Percentiles rank a stretch among this genome's conserved stretches.
phyloP scores from a whole-genome alignment of 2,329 filamentous ascomycete genomes.

The Parasarocladium wereldwijsianum region DNA sequence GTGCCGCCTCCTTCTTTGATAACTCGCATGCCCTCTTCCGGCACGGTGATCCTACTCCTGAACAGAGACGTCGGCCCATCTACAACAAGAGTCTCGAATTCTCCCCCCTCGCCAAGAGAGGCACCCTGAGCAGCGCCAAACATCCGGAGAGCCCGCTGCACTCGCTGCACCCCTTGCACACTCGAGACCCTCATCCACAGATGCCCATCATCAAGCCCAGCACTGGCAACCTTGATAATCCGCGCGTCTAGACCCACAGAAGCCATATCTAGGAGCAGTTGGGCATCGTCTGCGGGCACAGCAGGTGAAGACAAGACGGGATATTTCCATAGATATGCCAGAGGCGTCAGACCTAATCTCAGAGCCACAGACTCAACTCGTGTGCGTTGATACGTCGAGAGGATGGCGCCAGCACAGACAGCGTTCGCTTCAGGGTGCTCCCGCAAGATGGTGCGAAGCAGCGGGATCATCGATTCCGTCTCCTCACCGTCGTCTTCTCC shows the following conservation, averaged over 20 bases:
- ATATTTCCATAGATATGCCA: slow-evolving; percentile 90
- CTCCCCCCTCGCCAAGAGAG: slow-evolving; percentile 80
- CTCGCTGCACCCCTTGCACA: slow-evolving; percentile 26
- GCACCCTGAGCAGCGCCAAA: slow-evolving; percentile 59
- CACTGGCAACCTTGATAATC: slow-evolving; percentile 89
- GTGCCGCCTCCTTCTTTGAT: slow-evolving; percentile 62
- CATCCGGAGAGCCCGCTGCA: slow-evolving; percentile 40
- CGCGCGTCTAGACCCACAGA: slow-evolving; percentile 66
- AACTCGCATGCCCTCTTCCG: slow-evolving; percentile 33
- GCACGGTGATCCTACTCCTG: slow-evolving; percentile 52
- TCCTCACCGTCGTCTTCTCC: slow-evolving; percentile 44
- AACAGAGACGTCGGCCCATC: slow-evolving; percentile 65
- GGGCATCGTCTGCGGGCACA: slow-evolving; percentile 26
- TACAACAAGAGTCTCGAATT: slow-evolving; percentile 86
- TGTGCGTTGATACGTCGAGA: slow-evolving; percentile 92
- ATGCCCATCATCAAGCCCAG: slow-evolving; percentile 66
- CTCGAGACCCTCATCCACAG: slow-evolving; percentile 70
- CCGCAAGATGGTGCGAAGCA: slow-evolving; percentile 52
- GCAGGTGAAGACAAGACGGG: slow-evolving; percentile 47
- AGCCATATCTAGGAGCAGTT: slow-evolving; percentile 70
- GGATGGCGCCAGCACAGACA: slow-evolving; percentile 77
- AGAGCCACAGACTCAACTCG: slow-evolving; percentile 83
- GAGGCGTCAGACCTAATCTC: slow-evolving; percentile 66
- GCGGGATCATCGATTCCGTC: slow-evolving; percentile 70
- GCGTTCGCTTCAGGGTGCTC: slow-evolving; percentile 73